A percentile compares a stretch with the other conserved stretches of the same genome.
phyloP scores from a whole-genome alignment of 768 basidiomycete genomes.

The Mrakia hoshinonis region DNA sequence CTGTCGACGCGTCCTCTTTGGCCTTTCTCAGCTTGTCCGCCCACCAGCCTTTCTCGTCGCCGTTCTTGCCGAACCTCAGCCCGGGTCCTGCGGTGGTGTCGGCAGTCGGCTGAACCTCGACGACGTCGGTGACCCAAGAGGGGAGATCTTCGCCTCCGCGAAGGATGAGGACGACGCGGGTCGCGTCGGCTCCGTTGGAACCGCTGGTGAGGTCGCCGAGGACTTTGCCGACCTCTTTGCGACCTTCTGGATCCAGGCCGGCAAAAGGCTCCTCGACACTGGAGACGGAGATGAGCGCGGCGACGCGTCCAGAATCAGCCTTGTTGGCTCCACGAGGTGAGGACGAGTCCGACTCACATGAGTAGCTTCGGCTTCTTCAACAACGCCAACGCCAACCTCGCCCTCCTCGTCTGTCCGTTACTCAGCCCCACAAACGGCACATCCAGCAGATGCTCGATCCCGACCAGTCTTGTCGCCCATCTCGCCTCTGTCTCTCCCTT shows the following conservation, averaged over 20 bases:
- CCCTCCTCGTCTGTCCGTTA: slow-evolving; percentile 84
- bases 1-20: slow-evolving; percentile 34
- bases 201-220: slow-evolving; percentile 36
- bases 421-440: slow-evolving; percentile 74
- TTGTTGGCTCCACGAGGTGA: not conserved
- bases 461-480: slow-evolving; percentile 51
- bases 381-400: slow-evolving; percentile 70
- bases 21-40: slow-evolving; percentile 51
- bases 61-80: slow-evolving; percentile 40
- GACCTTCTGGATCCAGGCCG: slow-evolving; percentile 37
- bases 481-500: slow-evolving; percentile 44
- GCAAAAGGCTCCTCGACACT: slow-evolving; percentile 33
- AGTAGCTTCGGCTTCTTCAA: slow-evolving; percentile 62
- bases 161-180: slow-evolving; percentile 36
- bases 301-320: slow-evolving; percentile 1
- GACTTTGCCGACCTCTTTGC: slow-evolving; percentile 35
- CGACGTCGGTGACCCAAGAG: slow-evolving; percentile 39
- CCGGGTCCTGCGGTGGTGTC: not conserved
- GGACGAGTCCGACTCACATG: slow-evolving; percentile 49
- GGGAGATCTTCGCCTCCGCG: slow-evolving; percentile 36
- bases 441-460: slow-evolving; percentile 59
- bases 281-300: not conserved
- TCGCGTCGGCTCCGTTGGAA: slow-evolving; percentile 23
- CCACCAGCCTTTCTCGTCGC: slow-evolving; percentile 43
- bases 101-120: not conserved